Conservation (phyloP, 345 rosid genomes). For the Brassica juncea region DNA sequence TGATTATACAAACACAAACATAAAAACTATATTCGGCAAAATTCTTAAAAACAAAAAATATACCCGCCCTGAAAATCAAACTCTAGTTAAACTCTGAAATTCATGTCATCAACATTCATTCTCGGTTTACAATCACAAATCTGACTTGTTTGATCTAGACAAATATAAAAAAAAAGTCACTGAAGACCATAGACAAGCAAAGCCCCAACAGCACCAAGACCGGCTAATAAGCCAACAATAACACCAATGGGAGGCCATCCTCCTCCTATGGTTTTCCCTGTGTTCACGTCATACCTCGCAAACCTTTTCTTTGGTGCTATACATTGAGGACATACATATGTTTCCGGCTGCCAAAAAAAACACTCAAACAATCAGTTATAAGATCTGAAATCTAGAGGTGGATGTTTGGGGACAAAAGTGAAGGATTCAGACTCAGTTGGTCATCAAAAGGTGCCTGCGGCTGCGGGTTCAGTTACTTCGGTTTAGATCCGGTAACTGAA, state of each 20-base stretch:
- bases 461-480: too few relatives aligned
- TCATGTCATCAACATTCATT: too few relatives aligned
- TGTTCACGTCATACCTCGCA: slow-evolving; percentile 73
- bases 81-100: too few relatives aligned
- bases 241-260: slow-evolving; percentile 90
- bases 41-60: too few relatives aligned
- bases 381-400: not conserved
- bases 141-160: too few relatives aligned
- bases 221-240: slow-evolving; percentile 72
- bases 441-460: slow-evolving; percentile 61
- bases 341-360: slow-evolving; percentile 61
- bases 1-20: too few relatives aligned
- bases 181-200: slow-evolving; percentile 91
- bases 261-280: slow-evolving; percentile 87
- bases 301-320: slow-evolving; percentile 92
- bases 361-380: not conserved
- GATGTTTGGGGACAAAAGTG: not conserved
- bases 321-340: slow-evolving; percentile 86
- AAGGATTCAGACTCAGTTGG: slow-evolving; percentile 48
- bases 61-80: too few relatives aligned
- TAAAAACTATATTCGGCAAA: too few relatives aligned
- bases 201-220: slow-evolving; percentile 82
- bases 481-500: too few relatives aligned
- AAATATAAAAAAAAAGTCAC: slow-evolving; percentile 12
- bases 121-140: too few relatives aligned